These are phyloP conservation scores for Ophiocordyceps unilateralis DNA, from an alignment of 2,329 filamentous ascomycete species.

Conservation along the genomic window DNA sequence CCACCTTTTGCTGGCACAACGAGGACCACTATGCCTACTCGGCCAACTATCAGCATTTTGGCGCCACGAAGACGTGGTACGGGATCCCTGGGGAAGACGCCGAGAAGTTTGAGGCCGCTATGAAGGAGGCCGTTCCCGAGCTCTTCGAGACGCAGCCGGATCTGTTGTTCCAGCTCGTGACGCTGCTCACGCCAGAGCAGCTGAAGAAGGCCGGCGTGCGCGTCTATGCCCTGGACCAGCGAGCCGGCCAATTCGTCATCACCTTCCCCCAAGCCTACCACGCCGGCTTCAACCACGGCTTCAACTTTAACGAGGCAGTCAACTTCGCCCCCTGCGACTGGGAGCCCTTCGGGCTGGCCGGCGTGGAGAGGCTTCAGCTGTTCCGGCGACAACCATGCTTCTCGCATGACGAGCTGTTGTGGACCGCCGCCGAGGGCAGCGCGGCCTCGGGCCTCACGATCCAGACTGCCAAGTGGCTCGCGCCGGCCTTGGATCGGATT, in stretches of 20 bases:
- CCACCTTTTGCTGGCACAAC: slow-evolving; percentile 98
- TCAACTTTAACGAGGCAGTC: slow-evolving; percentile 98
- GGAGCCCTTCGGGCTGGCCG: slow-evolving; percentile 79
- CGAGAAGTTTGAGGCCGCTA: slow-evolving; percentile 86
- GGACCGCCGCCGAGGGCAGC: slow-evolving; percentile 73
- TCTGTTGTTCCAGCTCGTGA: slow-evolving; percentile 92
- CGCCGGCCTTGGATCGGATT: slow-evolving; percentile 68
- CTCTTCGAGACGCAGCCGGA: slow-evolving; percentile 95
- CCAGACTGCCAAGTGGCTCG: slow-evolving; percentile 87
- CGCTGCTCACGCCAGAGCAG: slow-evolving; percentile 81
- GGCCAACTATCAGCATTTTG: slow-evolving; percentile 95
- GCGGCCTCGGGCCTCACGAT: slow-evolving; percentile 50
- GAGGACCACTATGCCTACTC: slow-evolving; percentile 98
- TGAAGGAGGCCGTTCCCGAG: slow-evolving; percentile 89
- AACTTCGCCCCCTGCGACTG: slow-evolving; percentile 93
- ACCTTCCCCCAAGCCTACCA: slow-evolving; percentile 97
- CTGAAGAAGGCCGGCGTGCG: slow-evolving; percentile 82
- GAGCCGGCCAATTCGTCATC: slow-evolving; percentile 88
- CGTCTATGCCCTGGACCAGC: slow-evolving; percentile 89
- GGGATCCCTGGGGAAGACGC: slow-evolving; percentile 89
- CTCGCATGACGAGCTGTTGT: slow-evolving; percentile 85
- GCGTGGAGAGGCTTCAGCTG: slow-evolving; percentile 69
- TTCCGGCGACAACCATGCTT: slow-evolving; percentile 92
- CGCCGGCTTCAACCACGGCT: slow-evolving; percentile 94
- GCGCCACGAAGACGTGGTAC: slow-evolving; percentile 98